Percentiles rank a stretch among this genome's conserved stretches.
Evolutionary conservation across 164 flowering plant genomes (phyloP).

Genomic region (Stephania japonica): DNA sequence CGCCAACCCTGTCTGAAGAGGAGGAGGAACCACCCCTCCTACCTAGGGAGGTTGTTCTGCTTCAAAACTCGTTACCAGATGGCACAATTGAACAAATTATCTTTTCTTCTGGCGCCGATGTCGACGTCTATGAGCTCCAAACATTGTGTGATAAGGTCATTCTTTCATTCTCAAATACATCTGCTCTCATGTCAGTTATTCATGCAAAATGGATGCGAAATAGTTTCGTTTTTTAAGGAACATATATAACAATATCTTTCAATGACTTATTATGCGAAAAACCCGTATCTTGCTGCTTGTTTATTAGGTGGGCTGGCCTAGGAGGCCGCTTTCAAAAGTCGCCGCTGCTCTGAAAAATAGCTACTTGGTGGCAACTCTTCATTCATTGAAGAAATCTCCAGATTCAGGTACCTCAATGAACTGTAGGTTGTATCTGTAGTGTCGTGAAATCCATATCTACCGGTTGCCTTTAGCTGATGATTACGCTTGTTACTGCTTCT

Average conservation of each 20-base stretch:
- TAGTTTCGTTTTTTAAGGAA: too few species aligned
- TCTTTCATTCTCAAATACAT: neutral
- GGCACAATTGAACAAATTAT: conserved; percentile 73
- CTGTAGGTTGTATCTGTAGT: neutral
- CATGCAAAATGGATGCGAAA: too few species aligned
- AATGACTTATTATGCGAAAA: too few species aligned
- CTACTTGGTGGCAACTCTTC: conserved; percentile 90
- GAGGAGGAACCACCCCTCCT: conserved; percentile 40
- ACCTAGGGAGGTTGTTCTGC: conserved; percentile 71
- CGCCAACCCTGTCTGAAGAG: conserved; percentile 43
- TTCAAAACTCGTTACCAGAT: conserved; percentile 62
- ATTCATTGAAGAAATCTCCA: conserved; percentile 49
- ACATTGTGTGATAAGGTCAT: conserved; percentile 85
- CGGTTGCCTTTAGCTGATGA: conserved; percentile 11
- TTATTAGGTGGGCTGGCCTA: conserved; percentile 94
- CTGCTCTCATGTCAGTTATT: too few species aligned
- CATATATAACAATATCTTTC: too few species aligned
- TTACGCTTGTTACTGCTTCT: conserved; percentile 9
- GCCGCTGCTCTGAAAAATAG: conserved; percentile 91
- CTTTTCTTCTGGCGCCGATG: conserved; percentile 83
- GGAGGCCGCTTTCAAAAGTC: conserved; percentile 79
- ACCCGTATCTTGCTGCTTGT: too few species aligned
- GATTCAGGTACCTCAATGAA: conserved; percentile 49
- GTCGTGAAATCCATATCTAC: neutral
- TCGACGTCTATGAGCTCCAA: conserved; percentile 79